Evolutionary conservation across 108 stramenopile species (phyloP).

Genomic region (Conticribra weissflogii): DNA sequence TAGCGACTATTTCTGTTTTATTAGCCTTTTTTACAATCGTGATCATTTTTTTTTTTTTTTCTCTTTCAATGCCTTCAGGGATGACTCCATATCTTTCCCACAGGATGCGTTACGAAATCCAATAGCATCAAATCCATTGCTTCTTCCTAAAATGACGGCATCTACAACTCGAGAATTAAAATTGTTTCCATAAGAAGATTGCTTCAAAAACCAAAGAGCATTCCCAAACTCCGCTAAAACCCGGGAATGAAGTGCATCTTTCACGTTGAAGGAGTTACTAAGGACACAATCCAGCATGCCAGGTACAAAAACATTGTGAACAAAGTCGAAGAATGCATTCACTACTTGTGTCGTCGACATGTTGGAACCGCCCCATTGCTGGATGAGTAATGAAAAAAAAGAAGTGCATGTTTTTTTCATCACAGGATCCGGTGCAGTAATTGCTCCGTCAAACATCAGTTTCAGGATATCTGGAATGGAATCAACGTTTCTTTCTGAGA

Average conservation of each 20-base stretch:
- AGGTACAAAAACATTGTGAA: slow-evolving; percentile 32
- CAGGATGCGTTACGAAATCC: slow-evolving; percentile 22
- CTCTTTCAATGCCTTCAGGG: slow-evolving; percentile 19
- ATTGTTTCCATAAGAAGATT: slow-evolving; percentile 21
- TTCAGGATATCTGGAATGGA: slow-evolving; percentile 60
- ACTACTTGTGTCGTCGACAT: not conserved
- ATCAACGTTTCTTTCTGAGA: slow-evolving; percentile 53
- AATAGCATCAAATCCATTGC: not conserved
- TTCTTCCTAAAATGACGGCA: not conserved
- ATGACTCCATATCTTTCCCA: slow-evolving; percentile 27
- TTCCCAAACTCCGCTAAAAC: slow-evolving; percentile 25
- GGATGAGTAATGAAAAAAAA: slow-evolving; percentile 63
- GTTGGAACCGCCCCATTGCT: slow-evolving; percentile 49
- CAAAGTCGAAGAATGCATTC: slow-evolving; percentile 35
- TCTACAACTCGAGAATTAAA: slow-evolving; percentile 27
- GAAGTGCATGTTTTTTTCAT: slow-evolving; percentile 68
- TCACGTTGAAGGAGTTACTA: slow-evolving; percentile 29
- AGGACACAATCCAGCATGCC: slow-evolving; percentile 26
- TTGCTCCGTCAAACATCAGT: slow-evolving; percentile 63
- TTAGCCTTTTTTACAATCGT: not conserved
- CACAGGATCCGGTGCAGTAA: slow-evolving; percentile 54
- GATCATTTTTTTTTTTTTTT: not conserved
- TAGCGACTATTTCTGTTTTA: no score
- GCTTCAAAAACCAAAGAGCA: slow-evolving; percentile 28
- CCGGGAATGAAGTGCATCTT: slow-evolving; percentile 38